Conservation (phyloP, 495 filamentous ascomycete species). For the Xylaria bambusicola region DNA sequence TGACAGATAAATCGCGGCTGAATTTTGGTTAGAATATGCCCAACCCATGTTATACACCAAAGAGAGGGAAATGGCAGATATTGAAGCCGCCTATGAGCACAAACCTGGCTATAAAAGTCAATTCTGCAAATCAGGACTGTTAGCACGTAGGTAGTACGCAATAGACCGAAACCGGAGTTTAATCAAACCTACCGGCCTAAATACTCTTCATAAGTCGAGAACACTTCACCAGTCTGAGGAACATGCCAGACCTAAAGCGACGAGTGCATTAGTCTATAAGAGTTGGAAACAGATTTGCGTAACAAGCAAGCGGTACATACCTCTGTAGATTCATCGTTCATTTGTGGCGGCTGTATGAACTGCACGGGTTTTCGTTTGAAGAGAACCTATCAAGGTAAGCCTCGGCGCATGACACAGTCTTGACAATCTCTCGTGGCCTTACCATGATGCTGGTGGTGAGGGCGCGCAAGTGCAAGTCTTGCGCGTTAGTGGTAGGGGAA, state of each 20-base stretch:
- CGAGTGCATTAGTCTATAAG: constrained; percentile 20
- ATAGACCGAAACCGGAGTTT: background rate
- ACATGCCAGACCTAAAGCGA: constrained; percentile 82
- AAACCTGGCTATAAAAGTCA: constrained; percentile 91
- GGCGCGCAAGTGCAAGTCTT: constrained; percentile 5
- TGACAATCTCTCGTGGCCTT: constrained; percentile 1
- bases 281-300: constrained; percentile 20
- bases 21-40: constrained; percentile 21
- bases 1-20: constrained; percentile 90
- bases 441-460: constrained; percentile 31
- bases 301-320: constrained; percentile 43
- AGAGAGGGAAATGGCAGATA: no score
- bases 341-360: constrained; percentile 68
- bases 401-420: constrained; percentile 7
- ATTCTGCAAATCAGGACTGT: constrained; percentile 31
- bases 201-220: constrained; percentile 86
- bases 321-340: constrained; percentile 79
- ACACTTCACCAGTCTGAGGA: constrained; percentile 84
- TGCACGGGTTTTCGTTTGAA: constrained; percentile 96
- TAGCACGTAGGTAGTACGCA: background rate
- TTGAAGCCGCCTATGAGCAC: constrained; percentile 24
- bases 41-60: background rate
- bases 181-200: constrained; percentile 63
- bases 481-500: background rate
- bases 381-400: constrained; percentile 65